Evolutionary conservation across 1,139 yeast genomes (phyloP).

Genomic region (Sugiyamaella japonica): DNA sequence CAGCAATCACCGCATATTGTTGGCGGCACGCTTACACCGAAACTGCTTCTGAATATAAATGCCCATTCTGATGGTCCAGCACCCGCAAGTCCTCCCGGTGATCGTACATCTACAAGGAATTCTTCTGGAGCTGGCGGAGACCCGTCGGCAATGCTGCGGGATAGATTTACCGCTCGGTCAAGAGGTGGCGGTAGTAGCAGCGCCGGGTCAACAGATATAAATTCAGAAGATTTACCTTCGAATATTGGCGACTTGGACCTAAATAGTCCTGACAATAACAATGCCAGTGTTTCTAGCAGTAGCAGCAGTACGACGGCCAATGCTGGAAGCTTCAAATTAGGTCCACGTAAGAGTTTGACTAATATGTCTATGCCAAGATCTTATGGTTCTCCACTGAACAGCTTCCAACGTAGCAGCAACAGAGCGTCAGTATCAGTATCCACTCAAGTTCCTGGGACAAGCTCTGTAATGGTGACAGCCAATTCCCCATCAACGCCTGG

Average conservation of each 20-base stretch:
- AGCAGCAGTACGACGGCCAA: slow-evolving; percentile 2
- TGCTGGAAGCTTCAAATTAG: slow-evolving; percentile 4
- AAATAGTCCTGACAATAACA: slow-evolving; percentile 17
- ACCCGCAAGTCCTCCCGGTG: background rate
- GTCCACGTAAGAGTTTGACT: slow-evolving; percentile 27
- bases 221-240: slow-evolving; percentile 6
- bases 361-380: slow-evolving; percentile 24
- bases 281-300: slow-evolving; percentile 3
- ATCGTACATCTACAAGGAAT: slow-evolving; percentile 2
- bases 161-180: slow-evolving; percentile 5
- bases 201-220: slow-evolving; percentile 5
- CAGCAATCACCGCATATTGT: background rate
- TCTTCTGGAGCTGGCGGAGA: slow-evolving; percentile 11
- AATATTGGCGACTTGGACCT: slow-evolving; percentile 31
- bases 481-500: slow-evolving; percentile 36
- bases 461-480: slow-evolving; percentile 13
- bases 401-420: slow-evolving; percentile 23
- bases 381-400: slow-evolving; percentile 29
- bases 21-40: slow-evolving; percentile 7
- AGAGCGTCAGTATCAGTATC: background rate
- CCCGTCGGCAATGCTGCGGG: slow-evolving; percentile 1
- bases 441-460: slow-evolving; percentile 9
- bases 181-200: slow-evolving; percentile 9
- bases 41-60: slow-evolving; percentile 4
- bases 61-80: background rate